phyloP scores from a whole-genome alignment of 495 filamentous ascomycete genomes.

The Cercophora samala region DNA sequence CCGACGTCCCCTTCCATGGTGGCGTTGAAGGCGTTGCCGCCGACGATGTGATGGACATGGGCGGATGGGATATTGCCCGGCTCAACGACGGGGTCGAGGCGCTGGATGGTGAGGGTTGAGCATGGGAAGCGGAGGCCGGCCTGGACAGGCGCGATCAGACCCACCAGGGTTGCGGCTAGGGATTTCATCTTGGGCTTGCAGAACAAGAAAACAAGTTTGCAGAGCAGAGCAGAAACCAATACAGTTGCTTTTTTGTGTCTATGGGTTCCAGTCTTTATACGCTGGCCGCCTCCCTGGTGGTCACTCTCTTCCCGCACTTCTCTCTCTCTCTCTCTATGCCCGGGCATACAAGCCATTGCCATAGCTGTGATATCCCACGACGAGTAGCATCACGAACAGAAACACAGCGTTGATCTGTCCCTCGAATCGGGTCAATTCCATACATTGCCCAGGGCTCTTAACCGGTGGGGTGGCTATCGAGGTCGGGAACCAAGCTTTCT shows the following conservation, averaged over 20 bases:
- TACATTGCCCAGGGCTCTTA: not conserved
- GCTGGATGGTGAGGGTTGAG: conserved; percentile 33
- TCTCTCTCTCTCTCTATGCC: not conserved
- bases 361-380: not conserved
- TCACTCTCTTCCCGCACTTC: not conserved
- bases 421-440: not conserved
- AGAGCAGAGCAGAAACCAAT: not conserved
- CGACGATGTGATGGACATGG: conserved; percentile 49
- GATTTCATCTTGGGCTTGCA: conserved; percentile 8
- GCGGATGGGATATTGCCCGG: conserved; percentile 39
- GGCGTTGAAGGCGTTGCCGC: conserved; percentile 50
- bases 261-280: not conserved
- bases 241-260: not conserved
- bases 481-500: not conserved
- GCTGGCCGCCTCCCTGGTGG: not conserved
- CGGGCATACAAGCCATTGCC: not conserved
- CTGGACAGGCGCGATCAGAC: conserved; percentile 14
- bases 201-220: not conserved
- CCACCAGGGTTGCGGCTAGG: not conserved
- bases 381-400: not conserved
- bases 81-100: conserved; percentile 45
- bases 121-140: conserved; percentile 22
- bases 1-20: conserved; percentile 50
- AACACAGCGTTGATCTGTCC: not conserved
- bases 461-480: not conserved